Conservation (phyloP, 352 stramenopile species). For the Globisporangium nagaii region DNA sequence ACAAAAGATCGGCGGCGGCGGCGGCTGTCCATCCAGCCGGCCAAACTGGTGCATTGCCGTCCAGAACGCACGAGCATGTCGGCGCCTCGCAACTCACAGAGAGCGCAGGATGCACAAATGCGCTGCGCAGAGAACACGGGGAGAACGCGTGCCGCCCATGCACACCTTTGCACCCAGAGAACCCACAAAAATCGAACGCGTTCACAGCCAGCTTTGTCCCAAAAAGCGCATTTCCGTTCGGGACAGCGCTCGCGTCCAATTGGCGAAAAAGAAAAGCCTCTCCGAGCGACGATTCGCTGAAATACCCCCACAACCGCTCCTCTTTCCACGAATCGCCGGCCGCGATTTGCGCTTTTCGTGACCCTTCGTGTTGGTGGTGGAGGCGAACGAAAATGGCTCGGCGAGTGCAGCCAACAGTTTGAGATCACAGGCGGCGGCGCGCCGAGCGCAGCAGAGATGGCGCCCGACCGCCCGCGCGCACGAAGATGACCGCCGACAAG, state of each 20-base stretch:
- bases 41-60: too few species aligned
- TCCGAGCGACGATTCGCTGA: not conserved
- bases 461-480: not conserved
- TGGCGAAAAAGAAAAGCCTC: not conserved
- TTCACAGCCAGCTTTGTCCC: not conserved
- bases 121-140: too few species aligned
- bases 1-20: too few species aligned
- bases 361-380: conserved; percentile 4
- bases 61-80: too few species aligned
- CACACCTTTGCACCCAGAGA: not conserved
- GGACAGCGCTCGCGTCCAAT: not conserved
- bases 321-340: not conserved
- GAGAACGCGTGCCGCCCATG: not conserved
- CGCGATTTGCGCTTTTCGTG: not conserved
- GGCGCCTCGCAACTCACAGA: too few species aligned
- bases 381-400: conserved; percentile 11
- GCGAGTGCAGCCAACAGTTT: conserved; percentile 9
- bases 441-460: not conserved
- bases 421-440: conserved; percentile 1
- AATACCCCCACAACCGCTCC: not conserved
- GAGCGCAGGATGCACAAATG: too few species aligned
- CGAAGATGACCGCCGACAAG: not conserved
- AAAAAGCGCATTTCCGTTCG: not conserved
- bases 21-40: too few species aligned
- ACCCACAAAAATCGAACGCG: not conserved